These are phyloP conservation scores for Penicillium turbatum DNA, from an alignment of 495 filamentous ascomycete species.

Conservation along the genomic window DNA sequence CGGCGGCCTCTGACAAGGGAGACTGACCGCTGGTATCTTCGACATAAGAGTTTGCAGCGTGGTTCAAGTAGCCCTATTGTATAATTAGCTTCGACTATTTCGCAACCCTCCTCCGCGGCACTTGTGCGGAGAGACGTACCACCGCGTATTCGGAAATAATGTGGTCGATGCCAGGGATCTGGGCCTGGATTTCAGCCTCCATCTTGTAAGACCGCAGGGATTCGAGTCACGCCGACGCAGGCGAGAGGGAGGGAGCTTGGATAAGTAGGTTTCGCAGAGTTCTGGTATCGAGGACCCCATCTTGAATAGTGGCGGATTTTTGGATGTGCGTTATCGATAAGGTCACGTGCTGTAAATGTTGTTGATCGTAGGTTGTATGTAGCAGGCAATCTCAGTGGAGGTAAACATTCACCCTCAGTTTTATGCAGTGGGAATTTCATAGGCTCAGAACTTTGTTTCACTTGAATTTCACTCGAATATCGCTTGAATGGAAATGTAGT, in stretches of 20 bases:
- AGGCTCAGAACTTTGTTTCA: too few species aligned
- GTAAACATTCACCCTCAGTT: neutral
- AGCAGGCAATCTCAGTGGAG: neutral
- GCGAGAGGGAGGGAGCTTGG: constrained; percentile 4
- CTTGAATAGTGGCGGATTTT: constrained; percentile 24
- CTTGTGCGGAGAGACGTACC: constrained; percentile 30
- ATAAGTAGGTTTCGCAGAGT: constrained; percentile 6
- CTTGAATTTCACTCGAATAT: too few species aligned
- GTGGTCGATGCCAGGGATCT: constrained; percentile 84
- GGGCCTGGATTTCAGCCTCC: constrained; percentile 85
- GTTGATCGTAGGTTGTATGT: too few species aligned
- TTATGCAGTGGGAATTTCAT: too few species aligned
- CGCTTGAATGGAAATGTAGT: too few species aligned
- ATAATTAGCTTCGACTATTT: constrained; percentile 11
- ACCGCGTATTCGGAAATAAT: constrained; percentile 90
- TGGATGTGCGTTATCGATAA: constrained; percentile 30
- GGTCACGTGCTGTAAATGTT: constrained; percentile 16
- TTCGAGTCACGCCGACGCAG: neutral
- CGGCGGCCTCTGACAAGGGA: constrained; percentile 78
- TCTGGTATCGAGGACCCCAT: constrained; percentile 1
- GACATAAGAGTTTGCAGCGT: constrained; percentile 79
- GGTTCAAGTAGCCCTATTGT: constrained; percentile 74
- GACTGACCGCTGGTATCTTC: constrained; percentile 65
- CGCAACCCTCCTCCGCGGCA: neutral
- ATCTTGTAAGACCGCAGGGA: constrained; percentile 44